phyloP scores from a whole-genome alignment of 805 yeast genomes.

The Nakazawaea anatomiae region DNA sequence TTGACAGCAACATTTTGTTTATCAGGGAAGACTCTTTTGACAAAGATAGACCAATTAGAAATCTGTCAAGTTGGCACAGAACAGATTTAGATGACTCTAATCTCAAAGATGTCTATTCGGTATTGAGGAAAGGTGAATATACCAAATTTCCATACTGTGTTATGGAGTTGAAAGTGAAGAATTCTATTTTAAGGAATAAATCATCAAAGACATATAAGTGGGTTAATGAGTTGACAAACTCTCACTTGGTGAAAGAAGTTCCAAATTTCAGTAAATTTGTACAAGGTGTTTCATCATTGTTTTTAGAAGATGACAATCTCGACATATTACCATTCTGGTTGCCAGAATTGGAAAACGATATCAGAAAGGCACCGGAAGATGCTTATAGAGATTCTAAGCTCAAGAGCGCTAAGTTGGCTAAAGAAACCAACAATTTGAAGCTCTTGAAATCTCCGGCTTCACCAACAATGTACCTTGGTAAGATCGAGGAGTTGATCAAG shows the following conservation, averaged over 20 bases:
- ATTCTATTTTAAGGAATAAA: constrained; percentile 42
- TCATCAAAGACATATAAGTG: constrained; percentile 48
- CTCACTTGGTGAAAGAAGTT: constrained; percentile 86
- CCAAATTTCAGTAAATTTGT: constrained; percentile 90
- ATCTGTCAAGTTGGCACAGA: constrained; percentile 88
- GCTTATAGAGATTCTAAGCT: constrained; percentile 64
- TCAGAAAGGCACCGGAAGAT: constrained; percentile 62
- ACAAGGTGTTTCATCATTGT: constrained; percentile 87
- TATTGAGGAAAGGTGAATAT: constrained; percentile 81
- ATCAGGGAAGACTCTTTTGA: constrained; percentile 91
- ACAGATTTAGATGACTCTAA: constrained; percentile 68
- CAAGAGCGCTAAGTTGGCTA: constrained; percentile 41
- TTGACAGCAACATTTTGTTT: constrained; percentile 83
- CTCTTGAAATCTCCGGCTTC: constrained; percentile 37
- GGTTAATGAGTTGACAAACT: constrained; percentile 80
- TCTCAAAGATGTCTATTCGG: constrained; percentile 59
- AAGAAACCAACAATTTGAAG: constrained; percentile 30
- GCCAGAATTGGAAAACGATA: constrained; percentile 79
- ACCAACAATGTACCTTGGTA: constrained; percentile 22
- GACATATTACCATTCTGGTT: constrained; percentile 86
- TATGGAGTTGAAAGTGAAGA: constrained; percentile 68
- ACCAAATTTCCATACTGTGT: constrained; percentile 80
- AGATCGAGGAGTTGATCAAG: constrained; percentile 24
- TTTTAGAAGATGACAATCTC: constrained; percentile 83
- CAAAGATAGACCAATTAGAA: constrained; percentile 78